Percentiles rank a stretch among this genome's conserved stretches.
phyloP scores from a whole-genome alignment of 345 rosid species.

The Ceriops zippeliana region DNA sequence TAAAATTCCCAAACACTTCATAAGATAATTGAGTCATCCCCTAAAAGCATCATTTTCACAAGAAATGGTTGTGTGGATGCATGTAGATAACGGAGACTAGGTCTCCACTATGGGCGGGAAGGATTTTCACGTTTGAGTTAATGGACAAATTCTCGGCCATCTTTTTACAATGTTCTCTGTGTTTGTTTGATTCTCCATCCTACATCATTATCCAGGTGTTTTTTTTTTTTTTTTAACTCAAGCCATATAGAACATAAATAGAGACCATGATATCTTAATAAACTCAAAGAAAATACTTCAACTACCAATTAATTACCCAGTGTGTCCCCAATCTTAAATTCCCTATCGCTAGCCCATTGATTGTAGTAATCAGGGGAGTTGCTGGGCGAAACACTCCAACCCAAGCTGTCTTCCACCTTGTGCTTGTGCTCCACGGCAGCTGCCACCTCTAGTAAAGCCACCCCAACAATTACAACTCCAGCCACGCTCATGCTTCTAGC shows the following conservation, averaged over 20 bases:
- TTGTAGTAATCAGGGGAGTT: conserved; percentile 5
- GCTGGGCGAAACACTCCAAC: conserved; percentile 16
- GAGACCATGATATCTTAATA: too few species aligned
- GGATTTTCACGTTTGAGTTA: conserved; percentile 14
- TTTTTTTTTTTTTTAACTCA: too few species aligned
- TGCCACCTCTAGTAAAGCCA: conserved; percentile 1
- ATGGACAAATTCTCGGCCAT: too few species aligned
- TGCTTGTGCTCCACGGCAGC: neutral
- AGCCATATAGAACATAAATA: too few species aligned
- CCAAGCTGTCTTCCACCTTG: neutral
- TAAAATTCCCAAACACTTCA: too few species aligned
- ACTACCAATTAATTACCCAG: conserved; percentile 12
- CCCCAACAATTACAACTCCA: neutral
- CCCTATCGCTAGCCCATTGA: conserved; percentile 21
- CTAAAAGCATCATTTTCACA: neutral
- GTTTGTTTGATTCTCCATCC: too few species aligned
- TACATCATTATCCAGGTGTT: too few species aligned
- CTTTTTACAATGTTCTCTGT: too few species aligned
- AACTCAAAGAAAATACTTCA: too few species aligned
- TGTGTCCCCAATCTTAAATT: conserved; percentile 21
- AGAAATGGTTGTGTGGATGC: neutral
- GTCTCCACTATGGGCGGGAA: conserved; percentile 59
- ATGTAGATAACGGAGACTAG: conserved; percentile 30
- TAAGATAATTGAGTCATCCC: too few species aligned
- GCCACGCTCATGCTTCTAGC: neutral